Evolutionary conservation across 1,284 basidiomycete genomes (phyloP), one percentile per base, ranked within the genome.

Genomic region (Ustilago shanxiensis): DNA sequence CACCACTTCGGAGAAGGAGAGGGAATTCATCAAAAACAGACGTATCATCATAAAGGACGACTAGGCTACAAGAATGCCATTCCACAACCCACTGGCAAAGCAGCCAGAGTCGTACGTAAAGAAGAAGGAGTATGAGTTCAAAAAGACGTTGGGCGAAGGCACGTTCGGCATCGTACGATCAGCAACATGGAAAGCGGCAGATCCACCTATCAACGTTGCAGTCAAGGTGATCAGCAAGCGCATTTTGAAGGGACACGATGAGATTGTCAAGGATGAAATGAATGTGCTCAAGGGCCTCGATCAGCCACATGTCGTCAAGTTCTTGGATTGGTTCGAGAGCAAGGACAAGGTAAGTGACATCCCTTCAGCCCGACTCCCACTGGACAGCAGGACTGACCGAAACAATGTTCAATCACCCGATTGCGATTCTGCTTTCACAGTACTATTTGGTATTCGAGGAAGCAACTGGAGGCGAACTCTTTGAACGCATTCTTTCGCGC

Each of bases 231-330:
- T 85, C 55, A 77, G 68, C 72, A 85, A 85, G 60, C 77, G 80
- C 49, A 77, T 80, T 55, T 66, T 85, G 14, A 79, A 80, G 29
- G 83, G 83, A 20, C 80, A 84, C 50, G 77, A 83, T 39, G 80
- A 84, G 51, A 79, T 82, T 28, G 83, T 85, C 44, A 81, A 84
- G 67, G 77, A 76, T 26, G 84, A 85, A 60, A 85, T 85, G 78
- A 79, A 83, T 60, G 83, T 83, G 29, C 75, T 85, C 49, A 83
- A 82, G 51, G 82, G 82, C 10, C 77, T 85, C 18, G 76, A 84
- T 37, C 83, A 85, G 49, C 84, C 81, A 1, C 81, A 83, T 54
- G 29, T 86, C 92, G 93, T 96, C 80, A 86, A 85, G 63, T 80
- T 85, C 16, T 65, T 85, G 44, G 84, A 86, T 51, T 86, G 86